A percentile compares a stretch with the other conserved stretches of the same genome.
Conservation (phyloP, 164 flowering plant genomes). For the Chloranthus sessilifolius region DNA sequence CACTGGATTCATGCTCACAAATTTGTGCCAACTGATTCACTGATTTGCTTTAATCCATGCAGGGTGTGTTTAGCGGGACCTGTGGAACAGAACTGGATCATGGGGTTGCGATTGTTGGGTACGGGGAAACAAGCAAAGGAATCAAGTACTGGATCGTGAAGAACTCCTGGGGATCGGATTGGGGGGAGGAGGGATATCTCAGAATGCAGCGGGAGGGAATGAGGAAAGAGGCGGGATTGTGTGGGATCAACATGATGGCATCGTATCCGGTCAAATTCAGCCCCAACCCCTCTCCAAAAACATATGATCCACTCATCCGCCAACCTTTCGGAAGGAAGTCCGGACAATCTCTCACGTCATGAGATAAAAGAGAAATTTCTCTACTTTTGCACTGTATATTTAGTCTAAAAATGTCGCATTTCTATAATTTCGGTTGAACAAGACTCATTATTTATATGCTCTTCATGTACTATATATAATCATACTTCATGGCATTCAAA, state of each 20-base stretch:
- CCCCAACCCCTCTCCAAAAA: constrained; percentile 5
- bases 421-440: too few relatives aligned
- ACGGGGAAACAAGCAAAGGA: constrained; percentile 21
- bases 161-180: constrained; percentile 32
- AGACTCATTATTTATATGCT: too few relatives aligned
- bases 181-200: constrained; percentile 32
- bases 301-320: constrained; percentile 9
- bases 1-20: too few relatives aligned
- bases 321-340: constrained; percentile 17
- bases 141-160: constrained; percentile 28
- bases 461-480: too few relatives aligned
- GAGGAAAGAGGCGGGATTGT: constrained; percentile 16
- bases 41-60: background rate
- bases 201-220: constrained; percentile 14
- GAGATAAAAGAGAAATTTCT: background rate
- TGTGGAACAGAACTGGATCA: constrained; percentile 26
- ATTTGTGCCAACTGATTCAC: background rate
- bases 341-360: constrained; percentile 5
- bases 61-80: constrained; percentile 28
- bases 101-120: constrained; percentile 30
- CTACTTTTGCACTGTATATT: background rate
- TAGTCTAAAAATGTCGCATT: too few relatives aligned
- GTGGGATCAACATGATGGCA: constrained; percentile 28
- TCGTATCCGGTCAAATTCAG: constrained; percentile 24
- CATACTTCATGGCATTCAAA: too few relatives aligned